Conservation (phyloP, 2,329 filamentous ascomycete species). For the Aspergillaceae sp. region DNA sequence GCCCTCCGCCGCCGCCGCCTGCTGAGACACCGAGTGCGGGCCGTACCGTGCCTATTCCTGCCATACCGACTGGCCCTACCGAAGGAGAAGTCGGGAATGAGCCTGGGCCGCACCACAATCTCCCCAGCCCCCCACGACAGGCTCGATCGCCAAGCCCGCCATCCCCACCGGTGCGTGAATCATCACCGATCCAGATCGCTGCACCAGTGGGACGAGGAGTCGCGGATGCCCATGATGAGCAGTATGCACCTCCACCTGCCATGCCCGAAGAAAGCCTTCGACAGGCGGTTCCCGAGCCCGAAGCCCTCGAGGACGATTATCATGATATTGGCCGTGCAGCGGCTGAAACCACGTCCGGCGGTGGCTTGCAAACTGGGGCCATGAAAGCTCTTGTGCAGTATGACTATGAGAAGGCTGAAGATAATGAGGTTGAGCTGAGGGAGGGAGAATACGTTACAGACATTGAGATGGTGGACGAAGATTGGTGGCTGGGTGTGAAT, state of each 20-base stretch:
- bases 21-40: constrained; percentile 59
- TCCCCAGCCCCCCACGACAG: constrained; percentile 34
- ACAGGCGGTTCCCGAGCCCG: constrained; percentile 53
- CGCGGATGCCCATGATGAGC: constrained; percentile 35
- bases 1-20: constrained; percentile 41
- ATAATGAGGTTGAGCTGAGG: constrained; percentile 85
- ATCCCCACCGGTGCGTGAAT: constrained; percentile 43
- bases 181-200: constrained; percentile 75
- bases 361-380: constrained; percentile 42
- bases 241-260: constrained; percentile 29
- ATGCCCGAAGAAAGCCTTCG: constrained; percentile 59
- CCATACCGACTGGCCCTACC: constrained; percentile 55
- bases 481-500: constrained; percentile 99
- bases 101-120: constrained; percentile 23
- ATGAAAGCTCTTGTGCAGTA: constrained; percentile 75
- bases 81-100: constrained; percentile 43
- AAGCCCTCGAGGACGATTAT: constrained; percentile 54
- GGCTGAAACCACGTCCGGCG: constrained; percentile 46
- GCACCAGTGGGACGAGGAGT: constrained; percentile 67
- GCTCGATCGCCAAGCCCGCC: constrained; percentile 44
- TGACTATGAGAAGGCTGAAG: constrained; percentile 95
- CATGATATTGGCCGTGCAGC: constrained; percentile 55
- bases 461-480: constrained; percentile 94
- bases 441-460: constrained; percentile 84
- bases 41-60: constrained; percentile 68